Conservation (phyloP, 495 filamentous ascomycete genomes). For the Trichoderma gamsii region DNA sequence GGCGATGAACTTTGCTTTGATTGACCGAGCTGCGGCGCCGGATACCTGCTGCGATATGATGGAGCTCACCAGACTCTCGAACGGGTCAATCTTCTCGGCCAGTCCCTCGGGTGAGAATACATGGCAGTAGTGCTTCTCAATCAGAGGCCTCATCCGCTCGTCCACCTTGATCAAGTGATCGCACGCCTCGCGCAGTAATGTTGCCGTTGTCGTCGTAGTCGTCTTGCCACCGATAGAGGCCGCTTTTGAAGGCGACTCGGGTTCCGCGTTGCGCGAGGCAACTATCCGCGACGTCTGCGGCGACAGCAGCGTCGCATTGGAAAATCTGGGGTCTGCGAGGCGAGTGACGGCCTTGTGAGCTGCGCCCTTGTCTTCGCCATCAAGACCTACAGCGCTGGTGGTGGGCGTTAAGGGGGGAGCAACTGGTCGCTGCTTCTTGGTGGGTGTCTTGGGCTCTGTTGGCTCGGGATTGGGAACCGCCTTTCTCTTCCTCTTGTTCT, state of each 20-base stretch:
- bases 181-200: slow-evolving; percentile 69
- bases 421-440: slow-evolving; percentile 25
- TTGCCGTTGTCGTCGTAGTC: slow-evolving; percentile 59
- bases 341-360: slow-evolving; percentile 30
- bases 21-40: slow-evolving; percentile 80
- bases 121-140: slow-evolving; percentile 68
- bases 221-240: slow-evolving; percentile 21
- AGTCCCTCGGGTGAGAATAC: slow-evolving; percentile 79
- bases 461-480: slow-evolving; percentile 15
- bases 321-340: slow-evolving; percentile 44
- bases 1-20: slow-evolving; percentile 75
- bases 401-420: slow-evolving; percentile 35
- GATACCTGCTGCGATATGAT: slow-evolving; percentile 97
- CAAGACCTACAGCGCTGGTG: slow-evolving; percentile 29
- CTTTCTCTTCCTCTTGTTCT: slow-evolving; percentile 28
- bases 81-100: slow-evolving; percentile 80
- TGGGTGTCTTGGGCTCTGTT: slow-evolving; percentile 31
- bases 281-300: slow-evolving; percentile 67
- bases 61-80: slow-evolving; percentile 69
- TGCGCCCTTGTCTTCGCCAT: slow-evolving; percentile 23
- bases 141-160: slow-evolving; percentile 62
- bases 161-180: slow-evolving; percentile 74
- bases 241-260: slow-evolving; percentile 55
- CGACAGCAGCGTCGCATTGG: slow-evolving; percentile 73
- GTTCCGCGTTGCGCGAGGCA: slow-evolving; percentile 42